Percentiles rank a stretch among this genome's conserved stretches.
These are phyloP conservation scores for Vickermania spadyakhi DNA, from an alignment of 208 protist species.

Conservation along the genomic window DNA sequence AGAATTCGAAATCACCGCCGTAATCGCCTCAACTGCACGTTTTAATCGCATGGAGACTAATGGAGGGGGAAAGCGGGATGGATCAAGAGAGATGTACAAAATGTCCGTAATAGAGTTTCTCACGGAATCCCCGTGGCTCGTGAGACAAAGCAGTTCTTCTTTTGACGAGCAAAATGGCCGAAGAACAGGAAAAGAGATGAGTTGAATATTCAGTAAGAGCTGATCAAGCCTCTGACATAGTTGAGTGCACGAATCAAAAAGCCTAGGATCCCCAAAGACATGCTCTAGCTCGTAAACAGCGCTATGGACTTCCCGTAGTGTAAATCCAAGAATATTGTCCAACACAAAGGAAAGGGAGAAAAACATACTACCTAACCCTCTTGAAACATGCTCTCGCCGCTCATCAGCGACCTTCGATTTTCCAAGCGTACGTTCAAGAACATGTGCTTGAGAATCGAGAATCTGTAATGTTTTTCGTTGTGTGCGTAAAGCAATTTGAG, in stretches of 20 bases:
- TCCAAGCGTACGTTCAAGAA: constrained; percentile 28
- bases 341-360: constrained; percentile 72
- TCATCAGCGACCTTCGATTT: background rate
- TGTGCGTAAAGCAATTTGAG: constrained; percentile 46
- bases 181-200: constrained; percentile 35
- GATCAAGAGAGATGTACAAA: constrained; percentile 43
- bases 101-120: constrained; percentile 33
- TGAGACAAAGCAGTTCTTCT: constrained; percentile 7
- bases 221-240: constrained; percentile 55
- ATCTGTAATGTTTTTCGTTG: constrained; percentile 55
- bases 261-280: constrained; percentile 11
- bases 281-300: constrained; percentile 48
- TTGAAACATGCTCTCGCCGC: constrained; percentile 19
- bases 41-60: constrained; percentile 37
- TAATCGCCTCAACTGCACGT: constrained; percentile 58
- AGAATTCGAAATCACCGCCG: constrained; percentile 31
- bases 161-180: constrained; percentile 1
- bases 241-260: constrained; percentile 35
- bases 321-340: constrained; percentile 63
- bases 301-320: constrained; percentile 28
- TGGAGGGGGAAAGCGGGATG: constrained; percentile 33
- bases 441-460: constrained; percentile 28
- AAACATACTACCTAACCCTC: constrained; percentile 64
- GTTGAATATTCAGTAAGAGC: constrained; percentile 41
- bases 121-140: constrained; percentile 15